phyloP scores from a whole-genome alignment of 2,329 filamentous ascomycete species.

The Cladosporium phlei region DNA sequence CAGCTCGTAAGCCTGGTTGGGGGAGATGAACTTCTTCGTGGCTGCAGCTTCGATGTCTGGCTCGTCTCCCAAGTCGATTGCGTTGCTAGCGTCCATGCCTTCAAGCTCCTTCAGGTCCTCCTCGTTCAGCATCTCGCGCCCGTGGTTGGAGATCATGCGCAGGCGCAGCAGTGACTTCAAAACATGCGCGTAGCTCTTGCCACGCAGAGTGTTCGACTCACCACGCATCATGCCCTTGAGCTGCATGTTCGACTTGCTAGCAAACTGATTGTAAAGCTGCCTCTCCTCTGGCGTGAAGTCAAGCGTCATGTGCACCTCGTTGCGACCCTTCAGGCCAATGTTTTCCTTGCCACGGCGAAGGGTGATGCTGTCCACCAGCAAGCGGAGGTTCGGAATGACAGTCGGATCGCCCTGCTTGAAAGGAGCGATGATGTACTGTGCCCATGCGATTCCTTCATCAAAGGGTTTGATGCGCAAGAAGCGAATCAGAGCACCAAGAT shows the following conservation, averaged over 20 bases:
- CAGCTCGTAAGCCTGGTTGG: slow-evolving; percentile 77
- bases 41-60: slow-evolving; percentile 45
- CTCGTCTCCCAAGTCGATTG: slow-evolving; percentile 83
- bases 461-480: slow-evolving; percentile 85
- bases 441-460: slow-evolving; percentile 70
- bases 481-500: slow-evolving; percentile 78
- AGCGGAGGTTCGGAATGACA: slow-evolving; percentile 76
- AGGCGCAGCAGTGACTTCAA: slow-evolving; percentile 85
- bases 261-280: slow-evolving; percentile 77
- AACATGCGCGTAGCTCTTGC: slow-evolving; percentile 89
- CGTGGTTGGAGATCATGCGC: slow-evolving; percentile 86
- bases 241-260: slow-evolving; percentile 72
- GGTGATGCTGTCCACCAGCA: slow-evolving; percentile 92
- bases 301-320: slow-evolving; percentile 68
- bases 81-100: slow-evolving; percentile 63
- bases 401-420: slow-evolving; percentile 84
- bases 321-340: slow-evolving; percentile 71
- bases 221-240: slow-evolving; percentile 64
- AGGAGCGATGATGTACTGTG: slow-evolving; percentile 72
- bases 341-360: slow-evolving; percentile 87
- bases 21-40: slow-evolving; percentile 53
- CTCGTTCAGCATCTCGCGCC: slow-evolving; percentile 81
- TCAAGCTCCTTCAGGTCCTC: slow-evolving; percentile 76
- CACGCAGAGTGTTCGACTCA: slow-evolving; percentile 41
- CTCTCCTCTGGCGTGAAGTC: slow-evolving; percentile 72